Evolutionary conservation across 257 asterid species (phyloP).

Genomic region (Nicotiana obtusifolia): DNA sequence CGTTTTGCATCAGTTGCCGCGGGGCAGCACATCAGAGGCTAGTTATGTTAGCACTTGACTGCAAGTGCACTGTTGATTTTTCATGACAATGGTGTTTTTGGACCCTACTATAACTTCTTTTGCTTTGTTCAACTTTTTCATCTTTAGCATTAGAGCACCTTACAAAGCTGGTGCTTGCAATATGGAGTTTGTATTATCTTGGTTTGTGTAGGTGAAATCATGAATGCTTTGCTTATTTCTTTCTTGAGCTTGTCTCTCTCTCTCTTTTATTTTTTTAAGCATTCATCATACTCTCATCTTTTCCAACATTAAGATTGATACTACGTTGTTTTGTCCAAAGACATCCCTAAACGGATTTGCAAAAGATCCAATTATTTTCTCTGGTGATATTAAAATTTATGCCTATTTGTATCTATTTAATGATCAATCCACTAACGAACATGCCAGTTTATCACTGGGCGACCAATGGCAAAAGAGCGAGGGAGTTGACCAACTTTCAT

Average conservation of each 20-base stretch:
- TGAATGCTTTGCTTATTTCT: neutral
- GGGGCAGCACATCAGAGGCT: slow-evolving; percentile 26
- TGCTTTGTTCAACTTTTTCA: neutral
- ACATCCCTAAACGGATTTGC: neutral
- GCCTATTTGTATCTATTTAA: neutral
- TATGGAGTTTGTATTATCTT: neutral
- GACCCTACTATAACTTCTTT: neutral
- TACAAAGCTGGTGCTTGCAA: neutral
- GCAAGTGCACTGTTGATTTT: neutral
- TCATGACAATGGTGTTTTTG: neutral
- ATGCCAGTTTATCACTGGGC: no score
- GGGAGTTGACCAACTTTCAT: no score
- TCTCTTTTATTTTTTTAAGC: no score
- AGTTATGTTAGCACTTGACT: slow-evolving; percentile 39
- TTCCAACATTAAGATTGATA: no score
- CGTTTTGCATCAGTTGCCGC: slow-evolving; percentile 46
- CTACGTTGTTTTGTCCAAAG: neutral
- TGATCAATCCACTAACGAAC: neutral
- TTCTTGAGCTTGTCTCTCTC: no score
- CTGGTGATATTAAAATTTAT: no score
- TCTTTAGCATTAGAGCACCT: no score
- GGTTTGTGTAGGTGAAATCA: neutral
- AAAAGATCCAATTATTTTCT: neutral
- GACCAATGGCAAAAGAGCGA: no score
- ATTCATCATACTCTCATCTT: no score